These are phyloP conservation scores for Kwoniella sp. DNA, from an alignment of 768 basidiomycete genomes.

Conservation along the genomic window DNA sequence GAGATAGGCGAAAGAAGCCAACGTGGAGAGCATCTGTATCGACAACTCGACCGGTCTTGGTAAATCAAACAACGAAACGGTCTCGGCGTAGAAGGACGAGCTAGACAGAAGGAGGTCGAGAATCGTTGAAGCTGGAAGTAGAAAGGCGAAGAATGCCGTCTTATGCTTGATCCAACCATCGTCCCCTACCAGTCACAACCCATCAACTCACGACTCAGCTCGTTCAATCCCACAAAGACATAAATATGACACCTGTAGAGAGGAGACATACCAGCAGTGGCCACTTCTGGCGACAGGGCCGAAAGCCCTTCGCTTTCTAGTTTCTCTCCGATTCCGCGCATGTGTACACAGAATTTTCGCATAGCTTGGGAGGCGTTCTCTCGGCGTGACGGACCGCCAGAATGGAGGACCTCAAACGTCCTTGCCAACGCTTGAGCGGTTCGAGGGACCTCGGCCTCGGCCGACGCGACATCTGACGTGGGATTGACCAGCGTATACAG, in stretches of 20 bases:
- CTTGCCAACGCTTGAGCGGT: slow-evolving; percentile 17
- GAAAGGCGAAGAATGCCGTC: slow-evolving; percentile 30
- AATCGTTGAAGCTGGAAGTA: slow-evolving; percentile 20
- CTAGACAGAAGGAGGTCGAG: slow-evolving; percentile 17
- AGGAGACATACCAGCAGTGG: no score
- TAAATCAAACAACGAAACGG: background rate
- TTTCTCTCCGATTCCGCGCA: background rate
- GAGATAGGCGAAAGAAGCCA: slow-evolving; percentile 23
- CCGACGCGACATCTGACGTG: background rate
- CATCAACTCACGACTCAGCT: no score
- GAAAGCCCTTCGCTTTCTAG: background rate
- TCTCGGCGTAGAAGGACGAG: background rate
- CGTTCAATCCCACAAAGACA: no score
- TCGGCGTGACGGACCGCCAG: slow-evolving; percentile 28
- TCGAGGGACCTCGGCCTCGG: background rate
- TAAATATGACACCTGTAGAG: no score
- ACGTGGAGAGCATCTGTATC: slow-evolving; percentile 16
- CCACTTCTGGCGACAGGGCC: background rate
- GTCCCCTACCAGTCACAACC: background rate
- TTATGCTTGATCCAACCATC: slow-evolving; percentile 21
- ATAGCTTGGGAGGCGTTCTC: slow-evolving; percentile 18
- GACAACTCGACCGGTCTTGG: background rate
- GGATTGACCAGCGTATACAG: background rate
- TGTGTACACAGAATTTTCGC: slow-evolving; percentile 10
- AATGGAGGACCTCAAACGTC: slow-evolving; percentile 19